Evolutionary conservation across 1,139 yeast genomes (phyloP), one percentile per base, ranked within the genome.

Genomic region (Pichia norvegensis): DNA sequence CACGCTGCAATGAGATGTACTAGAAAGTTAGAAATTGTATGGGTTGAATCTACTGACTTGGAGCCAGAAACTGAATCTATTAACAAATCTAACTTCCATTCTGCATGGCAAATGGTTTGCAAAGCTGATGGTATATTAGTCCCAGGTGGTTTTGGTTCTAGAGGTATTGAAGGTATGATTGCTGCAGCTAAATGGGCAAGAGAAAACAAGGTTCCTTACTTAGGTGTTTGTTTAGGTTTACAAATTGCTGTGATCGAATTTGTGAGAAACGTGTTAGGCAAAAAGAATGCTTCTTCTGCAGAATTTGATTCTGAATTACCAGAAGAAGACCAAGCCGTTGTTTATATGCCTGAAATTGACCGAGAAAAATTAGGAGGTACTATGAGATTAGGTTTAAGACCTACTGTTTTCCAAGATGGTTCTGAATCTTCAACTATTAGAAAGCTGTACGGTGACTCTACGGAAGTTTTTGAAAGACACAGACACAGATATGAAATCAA

Each of bases 141-240:
- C 48, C 98, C 99, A 37, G 99, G 99, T 62, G 99, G 99, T 2
- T 94, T 94, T 63, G 99, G 99, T 52, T 70, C 80, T 46, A 83
- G 98, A 67, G 99, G 99, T 68, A 87, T 88, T 52, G 97, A 92
- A 70, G 98, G 98, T 61, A 94, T 94, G 99, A 73, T 94, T 65
- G 73, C 88, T 33, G 98, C 97, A 52, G 95, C 97, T 46, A 84
- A 85, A 66, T 94, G 95, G 81, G 98, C 98, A 22, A 83, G 99
- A 70, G 95, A 85, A 67, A 88, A 88, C 69, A 76, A 83, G 60
- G 77, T 88, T 47, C 99, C 99, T 46, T 94, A 82, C 67, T 75
- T 94, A 63, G 99, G 99, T 62, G 95, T 94, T 53, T 94, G 99
- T 70, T 78, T 94, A 52, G 99, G 99, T 53, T 81, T 94, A 70